Conservation (phyloP, 305 asterid genomes). For the Fraxinus platypoda region DNA sequence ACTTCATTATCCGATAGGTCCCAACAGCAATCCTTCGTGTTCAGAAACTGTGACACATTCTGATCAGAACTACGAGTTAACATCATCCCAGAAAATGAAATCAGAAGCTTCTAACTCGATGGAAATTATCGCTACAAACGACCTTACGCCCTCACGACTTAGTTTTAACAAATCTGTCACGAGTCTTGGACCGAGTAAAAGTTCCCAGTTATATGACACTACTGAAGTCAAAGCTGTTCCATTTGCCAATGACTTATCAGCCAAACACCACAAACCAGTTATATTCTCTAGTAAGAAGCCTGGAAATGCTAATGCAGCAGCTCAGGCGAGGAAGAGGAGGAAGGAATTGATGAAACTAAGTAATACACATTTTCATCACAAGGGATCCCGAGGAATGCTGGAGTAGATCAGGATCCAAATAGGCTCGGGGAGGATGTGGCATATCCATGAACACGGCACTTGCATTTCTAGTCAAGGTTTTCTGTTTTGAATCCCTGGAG, state of each 20-base stretch:
- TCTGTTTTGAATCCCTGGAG: not conserved
- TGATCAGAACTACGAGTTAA: not conserved
- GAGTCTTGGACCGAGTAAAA: not conserved
- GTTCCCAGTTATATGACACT: not conserved
- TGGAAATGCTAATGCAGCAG: not conserved
- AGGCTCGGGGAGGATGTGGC: not conserved
- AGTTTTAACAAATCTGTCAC: not conserved
- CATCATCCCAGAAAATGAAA: not conserved
- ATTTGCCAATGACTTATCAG: not conserved
- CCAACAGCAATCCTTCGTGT: no score
- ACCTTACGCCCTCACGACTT: not conserved
- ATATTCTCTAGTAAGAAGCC: not conserved
- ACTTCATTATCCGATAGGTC: no score
- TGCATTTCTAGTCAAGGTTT: not conserved
- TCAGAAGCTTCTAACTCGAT: not conserved
- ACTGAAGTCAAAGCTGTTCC: not conserved
- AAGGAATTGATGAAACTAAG: constrained; percentile 2
- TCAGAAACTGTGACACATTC: not conserved
- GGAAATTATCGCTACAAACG: not conserved
- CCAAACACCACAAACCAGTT: not conserved
- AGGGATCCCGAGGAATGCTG: not conserved
- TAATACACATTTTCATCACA: not conserved
- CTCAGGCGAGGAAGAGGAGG: not conserved
- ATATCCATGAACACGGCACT: not conserved
- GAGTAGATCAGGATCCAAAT: not conserved